These are phyloP conservation scores for Trametes sp. DNA, from an alignment of 1,284 basidiomycete species.

Conservation along the genomic window DNA sequence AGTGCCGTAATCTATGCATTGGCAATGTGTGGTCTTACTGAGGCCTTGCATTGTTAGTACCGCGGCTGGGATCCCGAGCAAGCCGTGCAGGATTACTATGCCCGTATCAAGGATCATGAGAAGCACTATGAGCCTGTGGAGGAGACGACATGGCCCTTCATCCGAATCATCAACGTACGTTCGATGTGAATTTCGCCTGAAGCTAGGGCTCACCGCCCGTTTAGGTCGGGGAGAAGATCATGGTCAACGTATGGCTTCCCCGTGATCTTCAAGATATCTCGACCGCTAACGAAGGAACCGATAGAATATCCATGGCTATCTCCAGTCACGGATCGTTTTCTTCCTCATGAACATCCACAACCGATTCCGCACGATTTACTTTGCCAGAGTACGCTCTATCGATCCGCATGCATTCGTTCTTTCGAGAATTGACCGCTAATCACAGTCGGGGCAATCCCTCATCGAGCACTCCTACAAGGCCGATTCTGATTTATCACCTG, in stretches of 20 bases:
- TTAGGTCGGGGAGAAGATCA: conserved; percentile 92
- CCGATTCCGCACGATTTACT: conserved; percentile 88
- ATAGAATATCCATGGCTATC: conserved; percentile 88
- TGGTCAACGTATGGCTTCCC: conserved; percentile 75
- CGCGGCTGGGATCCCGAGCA: conserved; percentile 91
- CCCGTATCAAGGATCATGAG: conserved; percentile 90
- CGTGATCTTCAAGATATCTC: background rate
- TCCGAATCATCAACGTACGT: conserved; percentile 92
- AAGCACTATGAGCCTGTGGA: conserved; percentile 89
- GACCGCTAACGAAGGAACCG: conserved; percentile 4
- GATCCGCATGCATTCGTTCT: too few species aligned
- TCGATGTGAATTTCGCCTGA: background rate
- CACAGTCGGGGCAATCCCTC: conserved; percentile 89
- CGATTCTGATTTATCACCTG: conserved; percentile 94
- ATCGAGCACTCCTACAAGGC: conserved; percentile 99
- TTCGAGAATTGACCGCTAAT: background rate
- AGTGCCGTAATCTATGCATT: conserved; percentile 43
- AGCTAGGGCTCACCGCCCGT: background rate
- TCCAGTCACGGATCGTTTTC: conserved; percentile 92
- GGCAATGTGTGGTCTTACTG: conserved; percentile 11
- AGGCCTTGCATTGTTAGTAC: conserved; percentile 63
- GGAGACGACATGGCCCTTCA: conserved; percentile 88
- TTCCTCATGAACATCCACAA: conserved; percentile 99
- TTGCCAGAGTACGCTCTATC: conserved; percentile 87
- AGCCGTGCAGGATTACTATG: conserved; percentile 92